phyloP scores from a whole-genome alignment of 257 asterid genomes.

The Leptodermis oblonga region DNA sequence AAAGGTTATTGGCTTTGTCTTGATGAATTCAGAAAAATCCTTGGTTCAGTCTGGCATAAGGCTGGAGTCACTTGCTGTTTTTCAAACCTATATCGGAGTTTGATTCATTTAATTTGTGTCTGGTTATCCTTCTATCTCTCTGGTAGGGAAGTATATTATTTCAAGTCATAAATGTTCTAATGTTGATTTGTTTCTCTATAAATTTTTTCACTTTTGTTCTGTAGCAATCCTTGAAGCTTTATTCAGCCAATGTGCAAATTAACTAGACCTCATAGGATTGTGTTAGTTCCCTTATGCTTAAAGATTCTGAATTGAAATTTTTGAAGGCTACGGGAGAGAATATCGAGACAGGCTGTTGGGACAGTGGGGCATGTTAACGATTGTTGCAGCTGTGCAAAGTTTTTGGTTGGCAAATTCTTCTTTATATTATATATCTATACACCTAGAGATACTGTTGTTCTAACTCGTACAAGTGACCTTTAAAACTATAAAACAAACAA shows the following conservation, averaged over 20 bases:
- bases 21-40: neutral
- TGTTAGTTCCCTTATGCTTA: neutral
- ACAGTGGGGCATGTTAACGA: constrained; percentile 92
- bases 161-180: neutral
- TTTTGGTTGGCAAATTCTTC: constrained; percentile 46
- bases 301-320: constrained; percentile 13
- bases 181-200: no score
- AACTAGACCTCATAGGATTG: neutral
- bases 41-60: neutral
- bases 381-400: constrained; percentile 95
- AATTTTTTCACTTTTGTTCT: neutral
- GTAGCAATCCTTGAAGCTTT: neutral
- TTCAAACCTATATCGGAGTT: neutral
- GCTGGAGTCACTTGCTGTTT: neutral
- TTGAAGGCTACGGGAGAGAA: constrained; percentile 88
- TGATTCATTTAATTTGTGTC: neutral
- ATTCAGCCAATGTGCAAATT: neutral
- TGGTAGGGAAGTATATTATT: neutral
- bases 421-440: no score
- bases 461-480: no score
- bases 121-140: neutral
- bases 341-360: constrained; percentile 86
- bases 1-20: neutral
- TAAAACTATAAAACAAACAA: no score
- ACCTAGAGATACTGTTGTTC: constrained; percentile 12